Evolutionary conservation across 2,329 filamentous ascomycete species (phyloP), one percentile per base, ranked within the genome.

Genomic region (Alternaria arborescens): DNA sequence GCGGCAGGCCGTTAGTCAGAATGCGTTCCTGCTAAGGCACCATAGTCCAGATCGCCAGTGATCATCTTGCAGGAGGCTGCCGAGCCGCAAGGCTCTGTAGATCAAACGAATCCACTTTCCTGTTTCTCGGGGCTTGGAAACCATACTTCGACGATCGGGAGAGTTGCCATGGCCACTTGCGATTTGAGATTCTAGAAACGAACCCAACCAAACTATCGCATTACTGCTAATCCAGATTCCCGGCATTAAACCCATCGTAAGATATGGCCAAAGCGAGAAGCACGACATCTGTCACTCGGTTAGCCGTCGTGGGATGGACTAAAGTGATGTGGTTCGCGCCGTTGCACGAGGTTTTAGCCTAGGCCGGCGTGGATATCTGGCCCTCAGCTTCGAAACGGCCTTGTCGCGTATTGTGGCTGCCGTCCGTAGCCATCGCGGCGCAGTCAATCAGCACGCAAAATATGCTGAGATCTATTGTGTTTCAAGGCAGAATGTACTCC

Each of bases 251-350:
- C 18, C 41, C 12, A 22, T 10, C n/a, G 24, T 28, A n/a, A 16
- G 26, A 8, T 38, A 11, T 53, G 26, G 14, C 4, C 50, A 22
- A 22, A 54, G 34, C 26, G 12, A 46, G 24, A 55, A 30, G 52
- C 24, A 42, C 36, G 32, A 56, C 44, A 36, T 51, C 36, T 55
- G 54, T 60, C 52, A 60, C 16, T 30, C 41, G 40, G 51, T 60
- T 20, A 55, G 52, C 42, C 40, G 18, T 40, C 26, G 12, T 32
- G 36, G 46, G 14, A 22, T 16, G 22, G 32, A 43, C 48, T 50
- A 43, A 43, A 22, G 22, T 3, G 18, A 16, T 24, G 57, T 55
- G 41, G 46, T 58, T 52, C 38, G 47, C 55, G 54, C 54, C 47
- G 46, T 52, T 55, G 55, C 32, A 26, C 28, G 40, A 34, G 52